Conservation (phyloP, 2,329 filamentous ascomycete species). For the Cladobotryum mycophilum region DNA sequence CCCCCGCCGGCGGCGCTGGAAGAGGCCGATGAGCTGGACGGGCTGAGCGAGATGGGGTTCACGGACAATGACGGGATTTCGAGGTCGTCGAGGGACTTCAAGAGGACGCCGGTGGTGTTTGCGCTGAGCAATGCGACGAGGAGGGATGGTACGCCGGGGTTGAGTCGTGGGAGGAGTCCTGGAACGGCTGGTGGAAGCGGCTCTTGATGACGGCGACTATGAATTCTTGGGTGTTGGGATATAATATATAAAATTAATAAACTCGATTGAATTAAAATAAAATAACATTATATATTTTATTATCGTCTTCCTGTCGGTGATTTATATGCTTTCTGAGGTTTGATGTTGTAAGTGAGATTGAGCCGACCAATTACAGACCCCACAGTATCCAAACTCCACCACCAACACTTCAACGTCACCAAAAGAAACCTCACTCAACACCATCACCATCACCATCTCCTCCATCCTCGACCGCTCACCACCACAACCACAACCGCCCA, state of each 20-base stretch:
- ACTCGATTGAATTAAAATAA: background rate
- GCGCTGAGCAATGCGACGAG: slow-evolving; percentile 8
- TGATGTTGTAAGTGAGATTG: no score
- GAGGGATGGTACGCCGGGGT: slow-evolving; percentile 2
- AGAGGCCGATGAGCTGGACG: slow-evolving; percentile 28
- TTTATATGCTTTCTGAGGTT: no score
- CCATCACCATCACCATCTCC: background rate
- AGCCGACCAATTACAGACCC: background rate
- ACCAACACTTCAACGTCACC: background rate
- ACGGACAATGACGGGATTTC: slow-evolving; percentile 27
- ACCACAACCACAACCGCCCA: background rate
- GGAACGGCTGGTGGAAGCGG: background rate
- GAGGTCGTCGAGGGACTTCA: slow-evolving; percentile 20
- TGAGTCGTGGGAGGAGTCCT: slow-evolving; percentile 2
- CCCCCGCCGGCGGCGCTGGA: slow-evolving; percentile 43
- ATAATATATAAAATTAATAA: background rate
- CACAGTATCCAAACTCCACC: background rate
- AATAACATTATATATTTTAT: background rate
- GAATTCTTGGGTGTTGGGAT: no score
- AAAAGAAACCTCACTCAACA: background rate
- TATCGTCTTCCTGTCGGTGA: background rate
- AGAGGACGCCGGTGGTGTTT: slow-evolving; percentile 5
- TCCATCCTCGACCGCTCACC: background rate
- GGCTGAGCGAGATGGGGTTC: slow-evolving; percentile 27
- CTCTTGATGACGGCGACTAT: background rate